These are phyloP conservation scores for Oidiodendron maius DNA, from an alignment of 495 filamentous ascomycete genomes.

Conservation along the genomic window DNA sequence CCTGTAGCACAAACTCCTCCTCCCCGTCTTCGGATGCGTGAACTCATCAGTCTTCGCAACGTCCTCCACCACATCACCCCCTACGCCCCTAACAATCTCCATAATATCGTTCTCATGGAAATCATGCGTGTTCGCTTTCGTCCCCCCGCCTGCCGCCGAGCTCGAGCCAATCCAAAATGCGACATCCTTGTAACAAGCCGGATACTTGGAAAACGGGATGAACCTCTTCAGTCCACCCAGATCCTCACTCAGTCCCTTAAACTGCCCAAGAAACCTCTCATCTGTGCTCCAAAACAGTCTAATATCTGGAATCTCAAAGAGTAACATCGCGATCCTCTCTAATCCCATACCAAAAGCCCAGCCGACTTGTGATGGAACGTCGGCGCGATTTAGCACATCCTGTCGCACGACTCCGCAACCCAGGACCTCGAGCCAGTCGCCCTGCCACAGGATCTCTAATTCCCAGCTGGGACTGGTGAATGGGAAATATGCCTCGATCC, in stretches of 20 bases:
- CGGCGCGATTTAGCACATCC: conserved; percentile 68
- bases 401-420: conserved; percentile 91
- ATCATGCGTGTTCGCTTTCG: conserved; percentile 29
- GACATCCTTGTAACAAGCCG: conserved; percentile 82
- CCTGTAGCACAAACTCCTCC: conserved; percentile 83
- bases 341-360: conserved; percentile 96
- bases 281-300: conserved; percentile 95
- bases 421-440: conserved; percentile 89
- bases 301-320: conserved; percentile 94
- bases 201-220: conserved; percentile 82
- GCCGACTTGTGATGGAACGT: conserved; percentile 67
- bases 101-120: conserved; percentile 97
- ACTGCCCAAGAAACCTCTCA: conserved; percentile 75
- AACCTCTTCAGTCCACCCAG: conserved; percentile 54
- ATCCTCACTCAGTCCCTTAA: conserved; percentile 49
- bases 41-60: conserved; percentile 78
- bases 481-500: conserved; percentile 96
- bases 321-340: conserved; percentile 91
- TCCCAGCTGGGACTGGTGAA: conserved; percentile 96
- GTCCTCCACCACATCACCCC: conserved; percentile 80
- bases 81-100: conserved; percentile 80
- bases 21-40: conserved; percentile 75
- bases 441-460: conserved; percentile 90
- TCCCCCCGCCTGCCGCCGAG: conserved; percentile 46
- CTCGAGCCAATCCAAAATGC: conserved; percentile 78